These are phyloP conservation scores for Orbilia quercus DNA, from an alignment of 2,329 filamentous ascomycete genomes.

Conservation along the genomic window DNA sequence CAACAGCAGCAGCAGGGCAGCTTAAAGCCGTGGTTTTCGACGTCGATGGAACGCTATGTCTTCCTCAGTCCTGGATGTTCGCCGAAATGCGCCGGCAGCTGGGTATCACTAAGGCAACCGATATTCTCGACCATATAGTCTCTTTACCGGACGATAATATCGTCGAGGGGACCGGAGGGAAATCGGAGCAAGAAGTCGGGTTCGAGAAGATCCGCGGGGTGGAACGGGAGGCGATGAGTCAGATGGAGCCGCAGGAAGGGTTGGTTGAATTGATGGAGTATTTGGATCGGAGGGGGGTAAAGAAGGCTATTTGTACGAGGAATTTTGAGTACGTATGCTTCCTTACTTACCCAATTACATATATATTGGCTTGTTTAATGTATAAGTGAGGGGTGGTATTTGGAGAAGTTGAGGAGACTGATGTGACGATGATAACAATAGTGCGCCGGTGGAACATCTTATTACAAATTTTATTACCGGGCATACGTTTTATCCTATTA, in stretches of 20 bases:
- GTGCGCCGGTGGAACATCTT: constrained; percentile 77
- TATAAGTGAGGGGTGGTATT: too few species aligned
- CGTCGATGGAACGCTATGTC: constrained; percentile 86
- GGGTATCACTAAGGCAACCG: constrained; percentile 75
- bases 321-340: constrained; percentile 94
- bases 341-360: too few species aligned
- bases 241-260: constrained; percentile 84
- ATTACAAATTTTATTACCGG: constrained; percentile 77
- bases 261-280: constrained; percentile 82
- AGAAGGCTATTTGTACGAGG: constrained; percentile 80
- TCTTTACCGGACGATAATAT: constrained; percentile 69
- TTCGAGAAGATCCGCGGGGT: constrained; percentile 80
- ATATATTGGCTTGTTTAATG: too few species aligned
- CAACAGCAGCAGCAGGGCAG: constrained; percentile 65
- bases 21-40: constrained; percentile 81
- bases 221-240: constrained; percentile 81
- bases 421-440: too few species aligned
- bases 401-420: too few species aligned
- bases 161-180: constrained; percentile 54
- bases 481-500: constrained; percentile 78
- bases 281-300: constrained; percentile 74
- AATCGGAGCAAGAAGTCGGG: constrained; percentile 71
- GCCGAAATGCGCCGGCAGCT: constrained; percentile 81
- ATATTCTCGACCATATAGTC: constrained; percentile 92
- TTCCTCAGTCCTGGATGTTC: constrained; percentile 98